Evolutionary conservation across 1,284 basidiomycete species (phyloP), one percentile per base, ranked within the genome.

Genomic region (Malassezia brasiliensis): DNA sequence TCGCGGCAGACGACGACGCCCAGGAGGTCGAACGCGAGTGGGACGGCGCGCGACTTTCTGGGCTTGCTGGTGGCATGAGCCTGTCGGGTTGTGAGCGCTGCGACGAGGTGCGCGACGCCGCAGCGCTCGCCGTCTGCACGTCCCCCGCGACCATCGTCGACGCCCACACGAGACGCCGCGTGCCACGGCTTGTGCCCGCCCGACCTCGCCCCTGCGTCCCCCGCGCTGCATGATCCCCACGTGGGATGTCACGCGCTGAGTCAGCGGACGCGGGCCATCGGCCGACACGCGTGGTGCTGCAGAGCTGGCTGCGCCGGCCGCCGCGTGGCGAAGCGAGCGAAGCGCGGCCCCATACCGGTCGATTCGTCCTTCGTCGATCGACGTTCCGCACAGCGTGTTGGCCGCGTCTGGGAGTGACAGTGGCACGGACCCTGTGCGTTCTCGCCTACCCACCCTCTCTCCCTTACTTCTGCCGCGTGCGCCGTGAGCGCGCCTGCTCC

Each of bases 331-430:
- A 9, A 2, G 36, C 36, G 36, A n/a, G 59, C 63, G 47, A 61
- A 63, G 25, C 56, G 54, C n/a, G 52, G 53, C 37, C 50, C 63
- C 17, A 52, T 55, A 1, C 47, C 62, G 15, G 3, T 34, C 32
- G 32, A 10, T 34, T 28, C 25, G 25, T 28, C 25, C 32, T 34
- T 34, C 32, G 32, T 34, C 32, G 32, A 34, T 34, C 9, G 32
- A 34, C 32, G 32, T 28, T 11, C 32, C 32, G 32, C 32, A 14
- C 3, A 3, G 32, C 32, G 11, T 3, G 9, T 34, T 34, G 32
- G 9, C 3, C 3, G 11, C 14, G 14, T 11, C 32, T 34, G 32
- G 32, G 25, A 28, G 32, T 34, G 32, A 34, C 32, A 34, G 32
- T 34, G 32, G 32, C 32, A 34, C 40, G 15, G 40, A 42, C 40